Evolutionary conservation across 805 yeast genomes (phyloP), one percentile per base, ranked within the genome.

Genomic region (Saccharomyces eubayanus): DNA sequence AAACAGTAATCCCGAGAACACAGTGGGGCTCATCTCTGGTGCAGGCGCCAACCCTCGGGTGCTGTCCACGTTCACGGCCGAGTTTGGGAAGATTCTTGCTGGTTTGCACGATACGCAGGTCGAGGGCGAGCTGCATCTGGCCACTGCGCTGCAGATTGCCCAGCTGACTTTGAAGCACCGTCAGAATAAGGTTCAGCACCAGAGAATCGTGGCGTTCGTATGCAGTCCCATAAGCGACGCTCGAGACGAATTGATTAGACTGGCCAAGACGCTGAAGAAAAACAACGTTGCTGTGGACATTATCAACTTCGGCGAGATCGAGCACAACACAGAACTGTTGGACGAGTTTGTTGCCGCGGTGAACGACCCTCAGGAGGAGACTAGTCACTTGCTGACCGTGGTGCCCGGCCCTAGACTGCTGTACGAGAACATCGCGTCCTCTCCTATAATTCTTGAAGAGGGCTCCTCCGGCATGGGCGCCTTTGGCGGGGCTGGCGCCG

Each of bases 151-250:
- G 61, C 96, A 91, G 73, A 96, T 94, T 57, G 98, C 98, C 12
- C 85, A 86, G 1, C 73, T 94, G 65, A 97, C 97, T 20, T 82
- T 92, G 66, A 94, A 91, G 68, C 97, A 92, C 73, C 89, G 99
- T 65, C 97, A 90, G 70, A 92, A 94, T 73, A 90, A 87, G 71
- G 85, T 85, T 5, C 98, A 90, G 69, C 86, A 81, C 60, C 97
- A 90, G 73, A 81, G 99, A 60, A 87, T 94, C 56, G 80, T 94
- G 55, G 88, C 82, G 41, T 94, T 94, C 71, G 89, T 90, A 46
- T 97, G 96, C 16, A 81, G 89, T 55, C 98, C 98, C 30, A 77
- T 94, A 48, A 49, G 56, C 16, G 70, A 67, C 29, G 94, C 87
- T 55, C 85, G 81, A 53, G 80, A 80, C 63, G 92, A 86, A 27